A percentile compares a stretch with the other conserved stretches of the same genome.
Conservation (phyloP, 345 rosid genomes). For the Noccaea bulbosa region DNA sequence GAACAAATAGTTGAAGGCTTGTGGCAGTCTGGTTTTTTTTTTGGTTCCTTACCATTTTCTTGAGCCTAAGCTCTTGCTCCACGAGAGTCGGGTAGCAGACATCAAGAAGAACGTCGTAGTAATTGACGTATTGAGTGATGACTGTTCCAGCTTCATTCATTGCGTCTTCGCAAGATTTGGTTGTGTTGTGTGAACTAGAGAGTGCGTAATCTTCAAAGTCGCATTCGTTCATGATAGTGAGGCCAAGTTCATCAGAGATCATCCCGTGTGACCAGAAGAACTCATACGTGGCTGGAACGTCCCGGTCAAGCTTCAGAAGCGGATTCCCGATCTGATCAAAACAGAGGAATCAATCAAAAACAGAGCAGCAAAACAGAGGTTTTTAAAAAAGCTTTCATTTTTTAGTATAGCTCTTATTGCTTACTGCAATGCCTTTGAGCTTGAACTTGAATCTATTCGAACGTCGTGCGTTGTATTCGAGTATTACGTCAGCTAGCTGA, state of each 20-base stretch:
- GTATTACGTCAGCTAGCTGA: constrained; percentile 71
- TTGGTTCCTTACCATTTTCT: constrained; percentile 52
- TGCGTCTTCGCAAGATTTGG: constrained; percentile 54
- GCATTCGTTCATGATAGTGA: constrained; percentile 68
- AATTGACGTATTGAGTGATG: constrained; percentile 59
- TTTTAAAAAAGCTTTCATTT: background rate
- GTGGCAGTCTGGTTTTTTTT: background rate
- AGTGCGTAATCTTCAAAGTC: constrained; percentile 44
- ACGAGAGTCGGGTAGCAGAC: constrained; percentile 81
- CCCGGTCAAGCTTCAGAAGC: constrained; percentile 78
- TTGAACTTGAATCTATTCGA: constrained; percentile 76
- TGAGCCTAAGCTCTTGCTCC: constrained; percentile 82
- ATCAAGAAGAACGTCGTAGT: constrained; percentile 81
- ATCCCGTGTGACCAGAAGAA: constrained; percentile 95
- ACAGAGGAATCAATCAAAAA: constrained; percentile 22
- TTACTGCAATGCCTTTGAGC: constrained; percentile 94
- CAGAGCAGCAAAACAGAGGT: constrained; percentile 21
- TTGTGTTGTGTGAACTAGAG: too few species aligned
- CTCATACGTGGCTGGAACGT: constrained; percentile 70
- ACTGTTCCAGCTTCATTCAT: constrained; percentile 46
- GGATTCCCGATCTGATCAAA: constrained; percentile 83
- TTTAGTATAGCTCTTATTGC: constrained; percentile 36
- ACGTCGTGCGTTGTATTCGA: constrained; percentile 63
- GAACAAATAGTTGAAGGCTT: constrained; percentile 2
- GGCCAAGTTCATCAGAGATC: constrained; percentile 92